These are phyloP conservation scores for Aspergillus novofumigatus DNA, from an alignment of 2,329 filamentous ascomycete species.

Conservation along the genomic window DNA sequence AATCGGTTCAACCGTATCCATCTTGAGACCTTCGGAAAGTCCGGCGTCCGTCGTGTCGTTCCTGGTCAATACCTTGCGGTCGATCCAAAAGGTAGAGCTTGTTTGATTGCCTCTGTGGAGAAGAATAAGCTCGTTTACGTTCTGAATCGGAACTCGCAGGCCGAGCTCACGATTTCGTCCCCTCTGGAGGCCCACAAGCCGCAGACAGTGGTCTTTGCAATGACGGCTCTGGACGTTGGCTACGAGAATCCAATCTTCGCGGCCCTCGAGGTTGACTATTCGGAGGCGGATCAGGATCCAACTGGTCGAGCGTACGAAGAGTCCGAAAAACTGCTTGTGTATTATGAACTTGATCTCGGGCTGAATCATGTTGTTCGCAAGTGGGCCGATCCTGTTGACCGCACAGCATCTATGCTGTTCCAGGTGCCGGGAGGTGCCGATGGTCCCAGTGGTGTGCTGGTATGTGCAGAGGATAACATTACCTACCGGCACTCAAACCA, in stretches of 20 bases:
- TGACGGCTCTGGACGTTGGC: slow-evolving; percentile 87
- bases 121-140: slow-evolving; percentile 99
- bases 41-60: slow-evolving; percentile 85
- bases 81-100: slow-evolving; percentile 92
- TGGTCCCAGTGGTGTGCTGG: slow-evolving; percentile 89
- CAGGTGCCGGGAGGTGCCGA: slow-evolving; percentile 92
- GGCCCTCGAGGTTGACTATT: slow-evolving; percentile 88
- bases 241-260: slow-evolving; percentile 98
- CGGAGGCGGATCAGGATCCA: slow-evolving; percentile 84
- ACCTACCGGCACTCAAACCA: slow-evolving; percentile 97
- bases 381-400: slow-evolving; percentile 91
- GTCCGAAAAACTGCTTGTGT: slow-evolving; percentile 85
- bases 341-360: slow-evolving; percentile 95
- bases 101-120: slow-evolving; percentile 87
- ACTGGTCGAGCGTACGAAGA: slow-evolving; percentile 77
- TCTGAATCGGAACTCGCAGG: slow-evolving; percentile 89
- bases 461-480: slow-evolving; percentile 90
- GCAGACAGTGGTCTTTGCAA: slow-evolving; percentile 81
- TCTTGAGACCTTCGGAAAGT: slow-evolving; percentile 97
- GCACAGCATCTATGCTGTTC: slow-evolving; percentile 83
- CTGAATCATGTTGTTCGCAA: slow-evolving; percentile 95
- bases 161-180: slow-evolving; percentile 93
- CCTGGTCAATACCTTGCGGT: slow-evolving; percentile 94
- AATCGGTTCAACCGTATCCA: slow-evolving; percentile 88
- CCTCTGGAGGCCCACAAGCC: slow-evolving; percentile 94